phyloP scores from a whole-genome alignment of 2,329 filamentous ascomycete genomes.

The Botrytis tulipae region DNA sequence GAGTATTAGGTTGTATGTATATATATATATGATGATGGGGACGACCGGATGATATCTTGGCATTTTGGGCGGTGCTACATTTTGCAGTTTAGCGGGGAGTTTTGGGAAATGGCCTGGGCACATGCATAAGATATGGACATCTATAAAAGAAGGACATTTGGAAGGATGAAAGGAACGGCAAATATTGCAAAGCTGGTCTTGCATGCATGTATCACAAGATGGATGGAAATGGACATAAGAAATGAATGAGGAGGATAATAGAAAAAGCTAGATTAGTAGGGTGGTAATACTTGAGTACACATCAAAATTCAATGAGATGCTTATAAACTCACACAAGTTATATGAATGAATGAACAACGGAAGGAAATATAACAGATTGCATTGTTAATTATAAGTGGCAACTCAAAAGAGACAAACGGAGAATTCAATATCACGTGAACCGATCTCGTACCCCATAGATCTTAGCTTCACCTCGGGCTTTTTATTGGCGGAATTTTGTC shows the following conservation, averaged over 20 bases:
- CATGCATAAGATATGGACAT: not conserved
- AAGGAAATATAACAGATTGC: not conserved
- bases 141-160: not conserved
- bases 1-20: not conserved
- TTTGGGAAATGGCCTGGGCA: not conserved
- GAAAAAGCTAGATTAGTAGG: not conserved
- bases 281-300: not conserved
- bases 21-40: not conserved
- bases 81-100: slow-evolving; percentile 8
- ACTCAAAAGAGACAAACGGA: not conserved
- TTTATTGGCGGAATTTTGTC: not conserved
- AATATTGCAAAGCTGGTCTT: not conserved
- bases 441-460: not conserved
- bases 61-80: not conserved
- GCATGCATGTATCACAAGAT: not conserved
- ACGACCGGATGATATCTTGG: not conserved
- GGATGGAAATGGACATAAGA: not conserved
- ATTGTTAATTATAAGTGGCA: not conserved
- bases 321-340: not conserved
- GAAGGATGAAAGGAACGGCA: not conserved
- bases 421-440: not conserved
- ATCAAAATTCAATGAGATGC: not conserved
- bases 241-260: not conserved
- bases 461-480: not conserved
- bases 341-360: not conserved